Evolutionary conservation across 177 flowering plant species (phyloP), one percentile per base, ranked within the genome.

Genomic region (Vitis hybrid): DNA sequence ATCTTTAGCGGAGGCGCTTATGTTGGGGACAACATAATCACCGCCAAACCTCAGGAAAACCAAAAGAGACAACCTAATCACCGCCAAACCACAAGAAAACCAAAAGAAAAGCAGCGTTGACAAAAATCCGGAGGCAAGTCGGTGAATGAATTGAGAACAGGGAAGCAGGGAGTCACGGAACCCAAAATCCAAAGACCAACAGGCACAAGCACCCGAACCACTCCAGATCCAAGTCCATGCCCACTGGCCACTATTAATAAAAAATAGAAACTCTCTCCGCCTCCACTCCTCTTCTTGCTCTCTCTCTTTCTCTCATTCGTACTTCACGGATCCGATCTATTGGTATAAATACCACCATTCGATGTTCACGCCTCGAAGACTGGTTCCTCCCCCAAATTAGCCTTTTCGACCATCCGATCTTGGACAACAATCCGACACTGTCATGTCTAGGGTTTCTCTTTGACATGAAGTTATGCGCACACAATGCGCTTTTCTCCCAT

Each of bases 261-360:
- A 65, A 58, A 4, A 48, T 19, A 4, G 2, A 55, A 16, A 10
- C 16, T 14, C 20, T 29, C 49, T 39, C 45, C 45, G 45, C 45
- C 45, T 66, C 39, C 45, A 61, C 50, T 55, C 8, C 55, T 55
- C 8, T 64, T 62, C 39, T 59, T 12, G 5, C 63, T 58, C 67
- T 26, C 33, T 20, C 58, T 50, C 67, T 3, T 66, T 48, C 45
- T 48, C 9, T 57, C 50, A 60, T 72, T 61, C 60, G 71, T 55
- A 74, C 74, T 74, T 79, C 78, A 26, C 81, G 81, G 80, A 78
- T 81, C 85, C 71, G 77, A 76, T 76, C 77, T 57, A 57, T 60
- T 19, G 10, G 33, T 67, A 52, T 72, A 66, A 50, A 55, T 74
- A 51, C 3, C n/a, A 39, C 12, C 33, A n/a, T 61, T 68, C 76